Percentiles rank a stretch among this genome's conserved stretches.
phyloP scores from a whole-genome alignment of 139 green algal species.

The Coccomyxa sp. region DNA sequence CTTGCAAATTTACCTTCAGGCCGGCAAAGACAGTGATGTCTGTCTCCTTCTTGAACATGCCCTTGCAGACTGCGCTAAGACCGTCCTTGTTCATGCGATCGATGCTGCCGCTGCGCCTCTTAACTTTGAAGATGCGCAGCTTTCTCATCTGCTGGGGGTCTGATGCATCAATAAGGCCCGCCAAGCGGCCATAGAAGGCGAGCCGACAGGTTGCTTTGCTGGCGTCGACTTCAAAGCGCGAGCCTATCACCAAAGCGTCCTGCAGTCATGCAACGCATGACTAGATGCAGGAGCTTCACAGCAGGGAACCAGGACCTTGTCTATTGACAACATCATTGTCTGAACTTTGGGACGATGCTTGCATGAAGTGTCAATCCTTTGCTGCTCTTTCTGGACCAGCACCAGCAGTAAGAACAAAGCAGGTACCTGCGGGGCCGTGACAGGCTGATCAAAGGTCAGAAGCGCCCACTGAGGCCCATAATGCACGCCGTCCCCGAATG shows the following conservation, averaged over 20 bases:
- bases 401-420: not conserved
- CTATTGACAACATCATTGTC: no score
- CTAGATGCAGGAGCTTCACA: not conserved
- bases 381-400: no score
- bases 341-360: no score
- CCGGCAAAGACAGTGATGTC: constrained; percentile 77
- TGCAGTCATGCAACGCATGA: constrained; percentile 12
- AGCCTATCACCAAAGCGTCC: constrained; percentile 80
- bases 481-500: constrained; percentile 15
- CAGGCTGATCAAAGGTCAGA: constrained; percentile 75
- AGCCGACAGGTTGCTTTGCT: constrained; percentile 73
- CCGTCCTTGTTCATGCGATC: constrained; percentile 67
- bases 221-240: constrained; percentile 77
- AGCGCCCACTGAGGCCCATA: constrained; percentile 76
- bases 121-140: constrained; percentile 78
- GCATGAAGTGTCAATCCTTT: no score
- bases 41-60: constrained; percentile 95
- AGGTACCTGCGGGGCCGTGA: constrained; percentile 69
- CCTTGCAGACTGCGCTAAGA: constrained; percentile 66
- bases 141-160: constrained; percentile 34
- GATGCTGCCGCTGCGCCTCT: constrained; percentile 68
- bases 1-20: constrained; percentile 38
- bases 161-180: constrained; percentile 33
- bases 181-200: constrained; percentile 81
- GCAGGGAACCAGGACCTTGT: no score